Conservation (phyloP, 1,284 basidiomycete genomes). For the Microbotryum scabiosae region DNA sequence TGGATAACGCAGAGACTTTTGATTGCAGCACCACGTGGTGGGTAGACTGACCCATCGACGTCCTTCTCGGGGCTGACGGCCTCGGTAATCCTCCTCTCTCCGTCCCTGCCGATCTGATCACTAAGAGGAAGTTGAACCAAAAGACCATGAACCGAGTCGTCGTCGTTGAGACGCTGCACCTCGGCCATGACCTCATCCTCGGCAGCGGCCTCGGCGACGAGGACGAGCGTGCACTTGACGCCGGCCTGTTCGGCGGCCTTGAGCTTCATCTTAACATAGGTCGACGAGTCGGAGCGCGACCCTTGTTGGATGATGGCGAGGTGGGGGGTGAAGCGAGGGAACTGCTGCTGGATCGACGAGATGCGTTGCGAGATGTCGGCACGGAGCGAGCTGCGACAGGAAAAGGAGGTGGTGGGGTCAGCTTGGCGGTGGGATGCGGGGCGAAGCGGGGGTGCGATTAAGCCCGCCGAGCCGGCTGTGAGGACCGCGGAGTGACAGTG, state of each 20-base stretch:
- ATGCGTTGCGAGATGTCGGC: conserved; percentile 54
- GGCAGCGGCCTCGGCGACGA: conserved; percentile 48
- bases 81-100: conserved; percentile 85
- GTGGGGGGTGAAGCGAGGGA: conserved; percentile 78
- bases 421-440: neutral
- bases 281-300: conserved; percentile 74
- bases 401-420: neutral
- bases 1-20: neutral
- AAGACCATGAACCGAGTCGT: conserved; percentile 76
- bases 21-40: neutral
- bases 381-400: conserved; percentile 59
- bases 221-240: conserved; percentile 76
- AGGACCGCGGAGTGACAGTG: neutral
- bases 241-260: conserved; percentile 94
- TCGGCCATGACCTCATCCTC: conserved; percentile 67
- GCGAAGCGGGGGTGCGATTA: neutral
- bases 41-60: conserved; percentile 69
- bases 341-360: conserved; percentile 49
- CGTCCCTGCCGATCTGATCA: conserved; percentile 70
- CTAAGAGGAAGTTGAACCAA: conserved; percentile 96
- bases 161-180: conserved; percentile 75
- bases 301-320: conserved; percentile 94
- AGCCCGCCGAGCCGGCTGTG: neutral
- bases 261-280: conserved; percentile 96
- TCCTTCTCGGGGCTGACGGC: conserved; percentile 92